Evolutionary conservation across 352 stramenopile genomes (phyloP).

Genomic region (Globisporangium abappressorium): DNA sequence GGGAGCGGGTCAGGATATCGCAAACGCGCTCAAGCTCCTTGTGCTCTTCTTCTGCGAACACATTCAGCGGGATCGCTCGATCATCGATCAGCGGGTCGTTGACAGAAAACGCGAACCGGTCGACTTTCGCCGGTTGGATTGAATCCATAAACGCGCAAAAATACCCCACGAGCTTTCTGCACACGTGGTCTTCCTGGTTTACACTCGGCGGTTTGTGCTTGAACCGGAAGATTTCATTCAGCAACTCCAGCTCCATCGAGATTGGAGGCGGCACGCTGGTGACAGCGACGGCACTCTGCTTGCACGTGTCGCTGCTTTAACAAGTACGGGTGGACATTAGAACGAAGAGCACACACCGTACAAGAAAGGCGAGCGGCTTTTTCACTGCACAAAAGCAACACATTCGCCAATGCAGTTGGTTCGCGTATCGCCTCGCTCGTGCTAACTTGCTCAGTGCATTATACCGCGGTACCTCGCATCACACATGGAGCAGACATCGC

Average conservation of each 20-base stretch:
- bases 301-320: background rate
- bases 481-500: background rate
- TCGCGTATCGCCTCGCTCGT: background rate
- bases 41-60: slow-evolving; percentile 29
- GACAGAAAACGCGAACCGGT: slow-evolving; percentile 15
- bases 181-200: slow-evolving; percentile 24
- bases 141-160: slow-evolving; percentile 23
- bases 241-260: slow-evolving; percentile 9
- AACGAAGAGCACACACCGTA: background rate
- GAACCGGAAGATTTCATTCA: slow-evolving; percentile 45
- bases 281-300: background rate
- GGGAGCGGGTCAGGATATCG: slow-evolving; percentile 14
- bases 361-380: too few species aligned
- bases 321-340: background rate
- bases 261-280: background rate
- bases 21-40: slow-evolving; percentile 18
- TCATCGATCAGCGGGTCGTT: slow-evolving; percentile 22
- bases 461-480: background rate
- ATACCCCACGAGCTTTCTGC: slow-evolving; percentile 16
- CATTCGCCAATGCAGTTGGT: background rate
- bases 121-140: slow-evolving; percentile 13
- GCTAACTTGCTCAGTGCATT: background rate
- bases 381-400: background rate
- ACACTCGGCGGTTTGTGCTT: slow-evolving; percentile 37
- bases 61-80: slow-evolving; percentile 19